Evolutionary conservation across 2,329 filamentous ascomycete genomes (phyloP), one percentile per base, ranked within the genome.

Genomic region (Cladosporium cucumerinum): DNA sequence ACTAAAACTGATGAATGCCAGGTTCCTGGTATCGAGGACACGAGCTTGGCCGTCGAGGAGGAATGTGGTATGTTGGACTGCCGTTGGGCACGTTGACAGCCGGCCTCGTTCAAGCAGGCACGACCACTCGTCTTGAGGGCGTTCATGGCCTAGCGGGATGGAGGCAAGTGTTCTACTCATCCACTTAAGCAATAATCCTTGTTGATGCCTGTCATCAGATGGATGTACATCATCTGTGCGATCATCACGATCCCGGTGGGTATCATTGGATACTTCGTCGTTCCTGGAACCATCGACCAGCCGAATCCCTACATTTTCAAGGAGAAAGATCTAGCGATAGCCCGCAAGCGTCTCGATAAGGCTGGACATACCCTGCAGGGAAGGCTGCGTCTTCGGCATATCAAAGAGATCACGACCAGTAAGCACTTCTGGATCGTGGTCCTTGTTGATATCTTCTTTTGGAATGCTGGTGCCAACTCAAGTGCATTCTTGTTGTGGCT

Each of bases 401-500:
- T 76, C n/a, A 57, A 67, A n/a, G 67, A 70, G 3, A 74, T 85
- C 11, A 65, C 78, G 2, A 71, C 68, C 5, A 81, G 78, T 43
- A 80, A 78, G 68, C 81, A 81, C 18, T 80, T 87, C 58, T 87
- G 82, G 78, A 74, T 79, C 0, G 73, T 87, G 11, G 73, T 86
- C 0, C 66, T 82, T 1, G 76, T 84, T 32, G 81, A 85, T 55
- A 77, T 85, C 5, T 77, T 87, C 26, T 87, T 87, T 74, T 87
- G 83, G 82, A 86, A 86, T 65, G 78, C 79, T 5, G 73, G 79
- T n/a, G 66, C 72, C 67, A 81, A 84, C 55, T 80, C 79, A 1
- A 85, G 83, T 2, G 81, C 79, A 0, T 87, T 83, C 65, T 71
- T 86, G 2, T 77, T 88, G 0, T 87, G 85, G 85, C 75, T 87